Evolutionary conservation across 2,329 filamentous ascomycete species (phyloP).

Genomic region (Leptographium radiaticola): DNA sequence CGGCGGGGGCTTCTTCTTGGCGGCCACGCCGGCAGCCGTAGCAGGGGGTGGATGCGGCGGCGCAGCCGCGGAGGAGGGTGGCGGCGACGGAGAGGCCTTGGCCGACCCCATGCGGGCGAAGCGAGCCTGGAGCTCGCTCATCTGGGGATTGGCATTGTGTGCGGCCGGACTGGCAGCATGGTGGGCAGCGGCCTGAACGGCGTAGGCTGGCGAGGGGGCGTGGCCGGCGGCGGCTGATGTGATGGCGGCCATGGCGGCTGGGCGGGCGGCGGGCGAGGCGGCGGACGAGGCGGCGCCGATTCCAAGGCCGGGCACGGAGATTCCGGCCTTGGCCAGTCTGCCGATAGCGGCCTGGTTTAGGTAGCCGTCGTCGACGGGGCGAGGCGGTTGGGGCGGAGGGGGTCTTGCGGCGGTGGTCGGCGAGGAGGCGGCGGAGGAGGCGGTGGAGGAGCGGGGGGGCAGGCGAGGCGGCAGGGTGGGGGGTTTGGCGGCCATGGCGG

Average conservation of each 20-base stretch:
- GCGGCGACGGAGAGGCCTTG: slow-evolving; percentile 37
- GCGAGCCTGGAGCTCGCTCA: slow-evolving; percentile 55
- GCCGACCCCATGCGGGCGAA: slow-evolving; percentile 42
- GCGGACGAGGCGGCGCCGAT: slow-evolving; percentile 36
- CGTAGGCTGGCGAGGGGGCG: neutral
- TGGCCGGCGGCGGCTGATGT: neutral
- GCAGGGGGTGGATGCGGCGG: neutral
- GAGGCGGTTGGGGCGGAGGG: slow-evolving; percentile 5
- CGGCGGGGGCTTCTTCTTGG: slow-evolving; percentile 41
- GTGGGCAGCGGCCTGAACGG: neutral
- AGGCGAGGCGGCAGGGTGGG: slow-evolving; percentile 27
- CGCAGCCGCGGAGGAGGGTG: slow-evolving; percentile 23
- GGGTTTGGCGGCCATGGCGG: neutral
- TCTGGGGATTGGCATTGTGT: slow-evolving; percentile 22
- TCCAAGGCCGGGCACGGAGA: slow-evolving; percentile 66
- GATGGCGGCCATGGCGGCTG: slow-evolving; percentile 4
- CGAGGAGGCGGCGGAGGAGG: neutral
- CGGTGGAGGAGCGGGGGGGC: slow-evolving; percentile 12
- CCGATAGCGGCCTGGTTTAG: slow-evolving; percentile 45
- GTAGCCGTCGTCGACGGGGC: slow-evolving; percentile 13
- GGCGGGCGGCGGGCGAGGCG: slow-evolving; percentile 1
- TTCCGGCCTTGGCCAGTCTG: slow-evolving; percentile 58
- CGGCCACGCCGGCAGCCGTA: slow-evolving; percentile 12
- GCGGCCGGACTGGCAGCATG: neutral
- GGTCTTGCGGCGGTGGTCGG: neutral